These are phyloP conservation scores for Chlorella vulgaris DNA, from an alignment of 139 green algal genomes.

Conservation along the genomic window DNA sequence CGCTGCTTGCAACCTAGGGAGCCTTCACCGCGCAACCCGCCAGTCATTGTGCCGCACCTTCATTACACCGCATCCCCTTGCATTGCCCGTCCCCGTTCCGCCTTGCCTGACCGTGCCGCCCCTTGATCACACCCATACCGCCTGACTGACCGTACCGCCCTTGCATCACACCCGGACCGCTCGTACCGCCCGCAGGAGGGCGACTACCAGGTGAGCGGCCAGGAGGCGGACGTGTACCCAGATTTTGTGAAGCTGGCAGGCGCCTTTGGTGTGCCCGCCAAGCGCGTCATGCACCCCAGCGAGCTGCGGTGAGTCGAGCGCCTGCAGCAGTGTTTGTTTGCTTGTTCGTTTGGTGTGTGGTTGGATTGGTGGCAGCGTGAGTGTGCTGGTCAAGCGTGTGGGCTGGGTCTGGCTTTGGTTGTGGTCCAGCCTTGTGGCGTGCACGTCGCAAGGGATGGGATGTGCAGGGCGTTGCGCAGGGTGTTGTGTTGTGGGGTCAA, in stretches of 20 bases:
- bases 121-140: not conserved
- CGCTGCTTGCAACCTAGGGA: too few relatives aligned
- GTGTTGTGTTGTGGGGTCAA: too few relatives aligned
- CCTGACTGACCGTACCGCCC: not conserved
- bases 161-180: slow-evolving; percentile 7
- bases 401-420: too few relatives aligned
- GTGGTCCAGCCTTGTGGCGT: too few relatives aligned
- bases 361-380: too few relatives aligned
- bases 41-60: too few relatives aligned
- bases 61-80: too few relatives aligned
- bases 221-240: slow-evolving; percentile 96
- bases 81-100: not conserved
- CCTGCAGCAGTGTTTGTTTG: not conserved
- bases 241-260: slow-evolving; percentile 95
- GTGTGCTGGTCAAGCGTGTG: too few relatives aligned
- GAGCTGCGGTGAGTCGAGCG: slow-evolving; percentile 18
- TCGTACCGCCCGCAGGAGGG: slow-evolving; percentile 37
- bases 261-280: slow-evolving; percentile 75
- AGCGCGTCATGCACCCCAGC: slow-evolving; percentile 73
- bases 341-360: too few relatives aligned
- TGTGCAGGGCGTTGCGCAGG: too few relatives aligned
- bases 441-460: too few relatives aligned
- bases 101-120: not conserved
- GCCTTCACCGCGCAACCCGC: too few relatives aligned
- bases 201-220: slow-evolving; percentile 65